Conservation (phyloP, 1,139 yeast species). For the Diutina catenulata region DNA sequence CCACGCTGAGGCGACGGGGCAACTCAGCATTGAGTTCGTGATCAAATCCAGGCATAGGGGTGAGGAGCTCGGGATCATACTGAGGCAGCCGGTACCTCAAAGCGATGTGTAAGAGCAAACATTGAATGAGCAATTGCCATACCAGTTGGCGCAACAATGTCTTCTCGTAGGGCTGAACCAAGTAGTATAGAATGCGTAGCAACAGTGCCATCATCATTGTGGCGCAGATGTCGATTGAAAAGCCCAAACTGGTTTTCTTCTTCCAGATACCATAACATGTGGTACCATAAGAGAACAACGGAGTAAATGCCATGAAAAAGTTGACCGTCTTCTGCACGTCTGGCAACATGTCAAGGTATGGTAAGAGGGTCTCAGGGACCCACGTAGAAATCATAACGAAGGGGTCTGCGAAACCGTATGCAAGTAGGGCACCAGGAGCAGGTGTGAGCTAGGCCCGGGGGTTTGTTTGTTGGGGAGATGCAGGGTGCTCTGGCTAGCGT, state of each 20-base stretch:
- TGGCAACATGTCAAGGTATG: conserved; percentile 30
- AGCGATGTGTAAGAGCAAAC: conserved; percentile 49
- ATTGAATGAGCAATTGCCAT: conserved; percentile 68
- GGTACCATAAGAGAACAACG: conserved; percentile 76
- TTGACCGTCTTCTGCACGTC: conserved; percentile 26
- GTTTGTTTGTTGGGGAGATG: too few species aligned
- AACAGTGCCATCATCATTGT: conserved; percentile 78
- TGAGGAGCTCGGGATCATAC: conserved; percentile 30
- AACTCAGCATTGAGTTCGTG: not conserved
- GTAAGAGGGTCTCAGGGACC: conserved; percentile 6
- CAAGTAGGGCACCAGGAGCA: too few species aligned
- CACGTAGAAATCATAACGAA: conserved; percentile 1
- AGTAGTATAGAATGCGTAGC: conserved; percentile 62
- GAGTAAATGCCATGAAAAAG: conserved; percentile 54
- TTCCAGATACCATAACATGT: conserved; percentile 60
- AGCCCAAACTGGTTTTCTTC: conserved; percentile 60
- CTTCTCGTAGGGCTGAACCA: conserved; percentile 69
- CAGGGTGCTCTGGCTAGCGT: too few species aligned
- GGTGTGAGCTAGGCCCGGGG: too few species aligned
- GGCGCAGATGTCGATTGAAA: conserved; percentile 80
- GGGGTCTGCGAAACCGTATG: too few species aligned
- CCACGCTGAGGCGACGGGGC: not conserved
- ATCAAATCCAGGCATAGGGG: conserved; percentile 15
- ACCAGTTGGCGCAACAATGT: conserved; percentile 66
- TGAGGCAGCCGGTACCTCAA: conserved; percentile 42